Evolutionary conservation across 1,284 basidiomycete genomes (phyloP).

Genomic region (Thelephora terrestris): DNA sequence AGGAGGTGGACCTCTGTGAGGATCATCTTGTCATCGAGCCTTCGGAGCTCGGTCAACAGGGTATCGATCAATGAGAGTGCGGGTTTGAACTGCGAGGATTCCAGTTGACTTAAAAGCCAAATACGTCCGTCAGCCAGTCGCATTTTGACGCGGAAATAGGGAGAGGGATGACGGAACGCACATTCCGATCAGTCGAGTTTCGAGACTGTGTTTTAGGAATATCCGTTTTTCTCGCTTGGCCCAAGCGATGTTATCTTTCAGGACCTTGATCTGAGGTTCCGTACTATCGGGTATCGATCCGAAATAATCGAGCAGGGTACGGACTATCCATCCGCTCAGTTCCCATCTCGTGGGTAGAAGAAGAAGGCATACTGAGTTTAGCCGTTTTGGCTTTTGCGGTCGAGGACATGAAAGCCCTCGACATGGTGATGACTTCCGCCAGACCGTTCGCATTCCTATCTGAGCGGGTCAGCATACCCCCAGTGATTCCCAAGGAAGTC

Average conservation of each 20-base stretch:
- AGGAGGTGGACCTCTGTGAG: constrained; percentile 94
- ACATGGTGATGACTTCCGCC: constrained; percentile 80
- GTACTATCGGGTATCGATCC: constrained; percentile 66
- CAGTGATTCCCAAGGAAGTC: not conserved
- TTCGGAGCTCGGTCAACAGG: constrained; percentile 84
- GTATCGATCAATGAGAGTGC: constrained; percentile 79
- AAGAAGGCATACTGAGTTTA: constrained; percentile 67
- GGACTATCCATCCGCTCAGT: constrained; percentile 43
- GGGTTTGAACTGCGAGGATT: constrained; percentile 67
- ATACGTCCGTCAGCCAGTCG: not conserved
- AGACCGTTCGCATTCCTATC: constrained; percentile 76
- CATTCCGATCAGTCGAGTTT: constrained; percentile 83
- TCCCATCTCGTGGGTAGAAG: not conserved
- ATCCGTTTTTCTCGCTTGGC: constrained; percentile 88
- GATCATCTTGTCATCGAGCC: constrained; percentile 96
- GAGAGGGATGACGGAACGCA: constrained; percentile 28
- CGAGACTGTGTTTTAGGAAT: constrained; percentile 91
- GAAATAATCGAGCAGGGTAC: constrained; percentile 90
- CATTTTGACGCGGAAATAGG: not conserved
- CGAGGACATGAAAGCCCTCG: constrained; percentile 85
- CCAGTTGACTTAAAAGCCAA: constrained; percentile 49
- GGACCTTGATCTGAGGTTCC: constrained; percentile 76
- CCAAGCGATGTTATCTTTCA: constrained; percentile 91
- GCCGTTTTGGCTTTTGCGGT: constrained; percentile 98
- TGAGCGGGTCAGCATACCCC: not conserved